Base-by-base conservation (phyloP, 768 basidiomycete species). In the Leucocoprinus birnbaumii region DNA sequence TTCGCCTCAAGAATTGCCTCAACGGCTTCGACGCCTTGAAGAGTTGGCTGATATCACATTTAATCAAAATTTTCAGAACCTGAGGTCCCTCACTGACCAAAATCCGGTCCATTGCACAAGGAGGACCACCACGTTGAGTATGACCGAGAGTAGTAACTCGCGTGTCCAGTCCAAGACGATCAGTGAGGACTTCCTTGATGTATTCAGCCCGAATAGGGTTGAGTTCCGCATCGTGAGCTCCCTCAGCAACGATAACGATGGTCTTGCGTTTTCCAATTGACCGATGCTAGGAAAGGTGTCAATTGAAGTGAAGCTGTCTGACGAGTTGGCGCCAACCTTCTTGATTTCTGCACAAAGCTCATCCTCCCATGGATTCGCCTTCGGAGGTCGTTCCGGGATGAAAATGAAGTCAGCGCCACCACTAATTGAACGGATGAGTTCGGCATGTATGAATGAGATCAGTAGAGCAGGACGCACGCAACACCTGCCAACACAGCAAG, bases 211-310 rank as follows among this genome's bases (percentile, higher is more conserved):
- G 86, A 66, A 99, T 98, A n/a, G 94, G 94, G 25, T 96, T 86
- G 44, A 98, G 82, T 62, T 89, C 77, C 47, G 78, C 73, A 68
- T 98, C 96, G 46, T 89, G 85, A 9, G 97, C 96, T 21, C 97
- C 97, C 72, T 99, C 97, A 1, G 97, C 96, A 40, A 98, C 89
- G 59, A 99, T 97, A 55, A 99, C 94, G 60, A 99, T 97, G 1
- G 96, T 98, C 75, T 96, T 98, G 62, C 97, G 87, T 74, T 98
- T 98, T 34, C 97, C 97, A 21, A 89, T 74, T 60, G 82, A 75
- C 55, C 97, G 89, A 69, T 98, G 95, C 94, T 98, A 48, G 55
- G 7, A 25, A n/a, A 42, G 42, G 31, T 55, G 50, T 41, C 10
- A 16, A 21, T 42, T 31, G 53, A 22, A 19, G 25, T 13, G 11